A percentile compares a stretch with the other conserved stretches of the same genome.
These are phyloP conservation scores for Ustilago trichophora DNA, from an alignment of 1,284 basidiomycete species.

Conservation along the genomic window DNA sequence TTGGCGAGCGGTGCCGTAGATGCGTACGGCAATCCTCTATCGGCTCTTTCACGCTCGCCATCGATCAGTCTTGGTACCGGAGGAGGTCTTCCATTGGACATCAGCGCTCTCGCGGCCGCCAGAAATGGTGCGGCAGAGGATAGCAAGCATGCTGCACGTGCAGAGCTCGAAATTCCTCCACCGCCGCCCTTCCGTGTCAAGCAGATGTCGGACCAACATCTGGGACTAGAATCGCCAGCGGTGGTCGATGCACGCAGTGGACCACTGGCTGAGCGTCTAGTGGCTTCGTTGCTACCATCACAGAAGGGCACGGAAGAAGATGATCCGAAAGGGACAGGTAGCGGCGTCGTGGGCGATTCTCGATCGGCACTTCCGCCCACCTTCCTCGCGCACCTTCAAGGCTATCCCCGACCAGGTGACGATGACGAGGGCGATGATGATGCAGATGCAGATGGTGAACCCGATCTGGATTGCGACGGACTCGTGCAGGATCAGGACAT, in stretches of 20 bases:
- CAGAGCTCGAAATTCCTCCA: constrained; percentile 44
- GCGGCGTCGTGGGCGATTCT: neutral
- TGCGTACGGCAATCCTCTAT: constrained; percentile 33
- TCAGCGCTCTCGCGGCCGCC: constrained; percentile 10
- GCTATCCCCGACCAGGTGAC: constrained; percentile 16
- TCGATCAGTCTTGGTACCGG: constrained; percentile 34
- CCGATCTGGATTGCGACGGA: constrained; percentile 25
- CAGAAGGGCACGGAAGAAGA: constrained; percentile 8
- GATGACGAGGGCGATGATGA: constrained; percentile 39
- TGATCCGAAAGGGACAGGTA: constrained; percentile 2
- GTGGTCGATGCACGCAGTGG: constrained; percentile 57
- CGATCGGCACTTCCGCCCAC: constrained; percentile 13
- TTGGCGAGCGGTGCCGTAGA: constrained; percentile 60
- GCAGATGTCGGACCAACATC: constrained; percentile 53
- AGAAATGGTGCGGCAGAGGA: constrained; percentile 18
- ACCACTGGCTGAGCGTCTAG: constrained; percentile 55
- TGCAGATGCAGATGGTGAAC: constrained; percentile 46
- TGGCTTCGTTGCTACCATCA: constrained; percentile 50
- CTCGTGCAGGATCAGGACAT: constrained; percentile 67
- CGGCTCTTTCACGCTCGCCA: constrained; percentile 19
- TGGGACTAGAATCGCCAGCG: constrained; percentile 41
- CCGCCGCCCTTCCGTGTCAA: constrained; percentile 46
- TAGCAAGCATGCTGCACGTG: constrained; percentile 3
- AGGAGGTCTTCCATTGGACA: constrained; percentile 32
- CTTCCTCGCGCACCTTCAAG: constrained; percentile 21